Evolutionary conservation across 331 rosid genomes (phyloP).

Genomic region (Malus hybrid): DNA sequence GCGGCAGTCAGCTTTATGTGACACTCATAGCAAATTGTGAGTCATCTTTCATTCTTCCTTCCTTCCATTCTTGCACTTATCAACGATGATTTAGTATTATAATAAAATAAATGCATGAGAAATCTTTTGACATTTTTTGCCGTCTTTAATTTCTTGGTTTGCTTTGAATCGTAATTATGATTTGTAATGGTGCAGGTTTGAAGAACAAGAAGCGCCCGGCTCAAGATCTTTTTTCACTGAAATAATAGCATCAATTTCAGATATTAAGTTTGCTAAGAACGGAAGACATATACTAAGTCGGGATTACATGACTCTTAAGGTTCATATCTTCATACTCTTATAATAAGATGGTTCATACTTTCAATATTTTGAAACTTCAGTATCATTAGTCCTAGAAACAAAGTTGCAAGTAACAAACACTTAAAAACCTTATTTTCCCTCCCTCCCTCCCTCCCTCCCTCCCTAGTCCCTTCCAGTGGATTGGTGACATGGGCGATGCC

Average conservation of each 20-base stretch:
- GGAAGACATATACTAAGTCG: conserved; percentile 64
- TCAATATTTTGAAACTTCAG: background rate
- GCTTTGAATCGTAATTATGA: background rate
- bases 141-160: background rate
- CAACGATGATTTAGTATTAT: background rate
- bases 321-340: conserved; percentile 6
- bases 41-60: background rate
- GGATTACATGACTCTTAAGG: conserved; percentile 69
- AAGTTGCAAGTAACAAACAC: background rate
- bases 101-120: background rate
- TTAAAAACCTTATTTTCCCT: background rate
- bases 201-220: conserved; percentile 54
- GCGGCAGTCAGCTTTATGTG: conserved; percentile 66
- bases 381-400: background rate
- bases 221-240: conserved; percentile 61
- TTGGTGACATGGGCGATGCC: no score
- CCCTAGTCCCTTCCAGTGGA: no score
- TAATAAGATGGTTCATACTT: background rate
- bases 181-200: conserved; percentile 41
- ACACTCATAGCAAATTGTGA: conserved; percentile 55
- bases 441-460: no score
- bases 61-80: background rate
- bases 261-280: conserved; percentile 51
- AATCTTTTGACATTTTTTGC: background rate
- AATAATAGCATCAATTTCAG: conserved; percentile 65